A percentile compares a stretch with the other conserved stretches of the same genome.
phyloP scores from a whole-genome alignment of 805 yeast genomes.

The Starmerella apis region DNA sequence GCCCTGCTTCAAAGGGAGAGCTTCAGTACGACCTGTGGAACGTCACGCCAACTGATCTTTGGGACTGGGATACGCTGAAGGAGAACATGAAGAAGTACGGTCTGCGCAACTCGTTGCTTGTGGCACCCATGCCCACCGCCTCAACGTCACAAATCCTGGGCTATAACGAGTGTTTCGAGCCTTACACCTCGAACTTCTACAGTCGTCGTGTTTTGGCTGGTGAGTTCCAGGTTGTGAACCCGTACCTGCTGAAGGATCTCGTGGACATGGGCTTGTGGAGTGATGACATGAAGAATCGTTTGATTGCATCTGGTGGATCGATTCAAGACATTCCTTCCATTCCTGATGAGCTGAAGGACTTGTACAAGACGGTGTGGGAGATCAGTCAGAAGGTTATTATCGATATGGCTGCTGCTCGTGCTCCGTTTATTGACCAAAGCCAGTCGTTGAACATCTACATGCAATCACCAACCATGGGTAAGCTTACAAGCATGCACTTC shows the following conservation, averaged over 20 bases:
- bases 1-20: conserved; percentile 80
- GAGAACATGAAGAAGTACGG: conserved; percentile 52
- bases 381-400: conserved; percentile 74
- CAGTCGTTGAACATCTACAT: conserved; percentile 86
- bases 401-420: conserved; percentile 76
- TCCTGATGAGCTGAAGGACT: conserved; percentile 60
- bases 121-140: conserved; percentile 96
- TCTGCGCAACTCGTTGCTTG: conserved; percentile 62
- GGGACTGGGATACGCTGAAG: conserved; percentile 78
- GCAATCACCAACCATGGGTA: conserved; percentile 88
- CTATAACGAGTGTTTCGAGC: conserved; percentile 91
- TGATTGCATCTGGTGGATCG: conserved; percentile 73
- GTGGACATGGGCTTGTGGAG: conserved; percentile 77
- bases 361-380: conserved; percentile 97
- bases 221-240: conserved; percentile 86
- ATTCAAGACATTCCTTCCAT: conserved; percentile 63
- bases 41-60: conserved; percentile 61
- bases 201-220: conserved; percentile 86
- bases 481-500: conserved; percentile 94
- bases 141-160: conserved; percentile 94
- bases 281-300: conserved; percentile 62
- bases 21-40: conserved; percentile 86
- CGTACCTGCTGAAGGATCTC: conserved; percentile 71
- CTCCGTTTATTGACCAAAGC: conserved; percentile 71
- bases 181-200: conserved; percentile 86